These are phyloP conservation scores for Fragilariopsis cylindrus DNA, from an alignment of 108 stramenopile genomes.

Conservation along the genomic window DNA sequence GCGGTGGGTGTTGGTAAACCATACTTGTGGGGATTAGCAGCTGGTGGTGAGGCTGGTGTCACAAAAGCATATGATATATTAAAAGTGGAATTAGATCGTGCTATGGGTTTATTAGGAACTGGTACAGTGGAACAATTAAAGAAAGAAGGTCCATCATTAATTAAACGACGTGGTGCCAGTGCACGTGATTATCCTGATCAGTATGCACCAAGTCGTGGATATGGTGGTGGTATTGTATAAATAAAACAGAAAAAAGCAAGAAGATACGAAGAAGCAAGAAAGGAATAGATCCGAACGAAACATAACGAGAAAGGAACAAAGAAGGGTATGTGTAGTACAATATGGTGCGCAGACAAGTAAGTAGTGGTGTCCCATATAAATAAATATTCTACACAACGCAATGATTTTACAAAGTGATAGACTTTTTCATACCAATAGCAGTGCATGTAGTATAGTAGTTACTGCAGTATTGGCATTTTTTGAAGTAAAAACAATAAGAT, in stretches of 20 bases:
- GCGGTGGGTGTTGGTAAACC: conserved; percentile 96
- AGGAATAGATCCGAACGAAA: neutral
- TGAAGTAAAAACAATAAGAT: too few relatives aligned
- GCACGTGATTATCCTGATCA: conserved; percentile 87
- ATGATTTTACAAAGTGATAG: neutral
- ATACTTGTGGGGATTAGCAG: conserved; percentile 95
- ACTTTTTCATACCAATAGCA: too few relatives aligned
- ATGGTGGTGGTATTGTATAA: conserved; percentile 91
- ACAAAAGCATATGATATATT: conserved; percentile 88
- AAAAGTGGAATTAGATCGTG: conserved; percentile 83
- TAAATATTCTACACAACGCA: neutral
- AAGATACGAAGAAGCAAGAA: neutral
- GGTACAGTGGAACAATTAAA: conserved; percentile 88
- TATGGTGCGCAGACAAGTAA: too few relatives aligned
- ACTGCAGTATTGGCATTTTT: too few relatives aligned
- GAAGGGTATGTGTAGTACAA: too few relatives aligned
- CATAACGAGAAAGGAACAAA: neutral
- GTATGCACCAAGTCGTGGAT: conserved; percentile 87
- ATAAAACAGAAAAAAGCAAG: neutral
- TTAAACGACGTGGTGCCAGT: conserved; percentile 74
- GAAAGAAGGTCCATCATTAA: conserved; percentile 85
- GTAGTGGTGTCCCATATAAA: neutral
- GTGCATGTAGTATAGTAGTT: too few relatives aligned
- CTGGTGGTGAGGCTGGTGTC: conserved; percentile 86
- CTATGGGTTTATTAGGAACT: conserved; percentile 89